Evolutionary conservation across 441 rosid species (phyloP).

Genomic region (Capsella rubella): DNA sequence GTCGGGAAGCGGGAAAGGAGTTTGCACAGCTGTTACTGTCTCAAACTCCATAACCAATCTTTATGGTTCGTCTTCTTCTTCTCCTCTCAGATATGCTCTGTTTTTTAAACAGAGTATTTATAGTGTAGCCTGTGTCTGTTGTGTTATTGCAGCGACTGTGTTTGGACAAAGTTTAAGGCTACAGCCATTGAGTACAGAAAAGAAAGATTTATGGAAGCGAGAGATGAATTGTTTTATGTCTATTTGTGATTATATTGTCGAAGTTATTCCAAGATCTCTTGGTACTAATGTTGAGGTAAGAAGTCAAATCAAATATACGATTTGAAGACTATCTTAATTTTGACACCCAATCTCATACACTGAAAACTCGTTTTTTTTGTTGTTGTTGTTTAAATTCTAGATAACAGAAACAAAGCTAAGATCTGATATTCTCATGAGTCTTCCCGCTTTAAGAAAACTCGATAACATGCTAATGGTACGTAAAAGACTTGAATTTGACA

Average conservation of each 20-base stretch:
- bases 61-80: conserved; percentile 51
- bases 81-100: conserved; percentile 17
- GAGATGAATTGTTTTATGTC: conserved; percentile 73
- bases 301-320: neutral
- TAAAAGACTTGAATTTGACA: neutral
- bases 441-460: conserved; percentile 70
- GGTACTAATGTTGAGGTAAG: conserved; percentile 63
- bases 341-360: neutral
- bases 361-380: neutral
- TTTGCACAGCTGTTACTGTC: conserved; percentile 71
- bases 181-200: conserved; percentile 64
- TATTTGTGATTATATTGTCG: conserved; percentile 65
- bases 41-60: conserved; percentile 82
- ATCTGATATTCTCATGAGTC: conserved; percentile 65
- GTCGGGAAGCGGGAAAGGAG: conserved; percentile 85
- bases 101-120: conserved; percentile 14
- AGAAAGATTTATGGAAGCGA: conserved; percentile 69
- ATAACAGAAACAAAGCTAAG: conserved; percentile 62
- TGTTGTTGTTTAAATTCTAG: conserved; percentile 32
- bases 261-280: conserved; percentile 56
- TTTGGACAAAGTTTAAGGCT: conserved; percentile 68
- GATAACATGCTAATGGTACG: conserved; percentile 69
- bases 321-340: conserved; percentile 7
- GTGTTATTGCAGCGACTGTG: conserved; percentile 59
- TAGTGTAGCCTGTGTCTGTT: neutral